Percentiles rank a stretch among this genome's conserved stretches.
phyloP scores from a whole-genome alignment of 176 grass and related monocot genomes.

The Thinopyrum elongatum region DNA sequence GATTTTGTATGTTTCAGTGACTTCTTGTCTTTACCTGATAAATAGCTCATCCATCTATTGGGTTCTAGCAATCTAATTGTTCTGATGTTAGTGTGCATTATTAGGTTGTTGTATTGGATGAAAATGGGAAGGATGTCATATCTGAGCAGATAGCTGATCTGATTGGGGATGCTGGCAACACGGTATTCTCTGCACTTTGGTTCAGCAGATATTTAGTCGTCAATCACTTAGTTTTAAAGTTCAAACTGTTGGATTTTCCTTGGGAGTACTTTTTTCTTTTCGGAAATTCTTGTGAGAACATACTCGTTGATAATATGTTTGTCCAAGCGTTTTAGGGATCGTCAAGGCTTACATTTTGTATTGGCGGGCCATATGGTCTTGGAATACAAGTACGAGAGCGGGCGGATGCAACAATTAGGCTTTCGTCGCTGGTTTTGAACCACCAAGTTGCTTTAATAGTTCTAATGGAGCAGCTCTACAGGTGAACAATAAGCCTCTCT shows the following conservation, averaged over 20 bases:
- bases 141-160: constrained; percentile 91
- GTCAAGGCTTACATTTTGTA: constrained; percentile 75
- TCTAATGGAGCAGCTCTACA: constrained; percentile 92
- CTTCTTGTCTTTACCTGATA: background rate
- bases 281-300: background rate
- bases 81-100: constrained; percentile 16
- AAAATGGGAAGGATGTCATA: constrained; percentile 65
- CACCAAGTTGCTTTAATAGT: constrained; percentile 89
- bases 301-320: background rate
- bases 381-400: constrained; percentile 55
- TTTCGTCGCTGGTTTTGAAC: constrained; percentile 93
- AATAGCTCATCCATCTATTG: background rate
- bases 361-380: constrained; percentile 87
- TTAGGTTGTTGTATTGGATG: constrained; percentile 83
- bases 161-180: constrained; percentile 73
- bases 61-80: background rate
- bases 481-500: constrained; percentile 38
- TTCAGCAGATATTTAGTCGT: background rate
- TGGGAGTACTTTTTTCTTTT: background rate
- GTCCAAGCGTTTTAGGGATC: constrained; percentile 52
- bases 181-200: constrained; percentile 38
- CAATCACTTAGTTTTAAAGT: background rate
- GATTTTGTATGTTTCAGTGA: constrained; percentile 71
- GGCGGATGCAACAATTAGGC: constrained; percentile 61
- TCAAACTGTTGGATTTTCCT: background rate